Percentiles rank a stretch among this genome's conserved stretches.
These are phyloP conservation scores for Fusarium albidum DNA, from an alignment of 2,329 filamentous ascomycete genomes.

Conservation along the genomic window DNA sequence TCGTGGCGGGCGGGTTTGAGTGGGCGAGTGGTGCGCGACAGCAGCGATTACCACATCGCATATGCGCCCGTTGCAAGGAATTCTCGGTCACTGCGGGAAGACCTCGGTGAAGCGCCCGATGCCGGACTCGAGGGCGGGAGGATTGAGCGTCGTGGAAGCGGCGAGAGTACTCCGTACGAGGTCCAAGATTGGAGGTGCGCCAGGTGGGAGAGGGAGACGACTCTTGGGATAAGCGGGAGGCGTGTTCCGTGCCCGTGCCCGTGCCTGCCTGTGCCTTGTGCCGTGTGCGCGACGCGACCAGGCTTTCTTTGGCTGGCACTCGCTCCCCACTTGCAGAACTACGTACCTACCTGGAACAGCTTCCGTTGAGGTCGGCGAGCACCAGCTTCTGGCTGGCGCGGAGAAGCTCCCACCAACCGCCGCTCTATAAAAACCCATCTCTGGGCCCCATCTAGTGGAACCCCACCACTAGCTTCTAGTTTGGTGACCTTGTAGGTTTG, in stretches of 20 bases:
- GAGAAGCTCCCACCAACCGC: constrained; percentile 10
- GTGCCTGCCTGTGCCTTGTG: too few species aligned
- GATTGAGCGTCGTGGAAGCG: constrained; percentile 18
- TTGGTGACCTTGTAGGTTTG: too few species aligned
- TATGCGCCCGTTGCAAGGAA: constrained; percentile 18
- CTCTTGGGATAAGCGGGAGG: constrained; percentile 34
- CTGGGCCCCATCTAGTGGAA: constrained; percentile 1
- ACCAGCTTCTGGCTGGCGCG: constrained; percentile 5
- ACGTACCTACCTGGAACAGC: constrained; percentile 1
- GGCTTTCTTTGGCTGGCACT: background rate
- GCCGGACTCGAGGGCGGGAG: constrained; percentile 6
- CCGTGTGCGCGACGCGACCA: constrained; percentile 39
- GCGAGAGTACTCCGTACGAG: constrained; percentile 13
- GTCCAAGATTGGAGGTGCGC: constrained; percentile 18
- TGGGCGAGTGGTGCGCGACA: constrained; percentile 31
- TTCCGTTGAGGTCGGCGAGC: background rate
- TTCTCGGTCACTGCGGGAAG: constrained; percentile 2
- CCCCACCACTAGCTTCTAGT: constrained; percentile 14
- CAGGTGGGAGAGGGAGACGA: constrained; percentile 32
- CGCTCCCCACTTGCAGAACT: constrained; percentile 18
- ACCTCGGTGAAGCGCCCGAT: constrained; percentile 11
- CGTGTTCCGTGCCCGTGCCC: constrained; percentile 19
- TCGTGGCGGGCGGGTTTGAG: constrained; percentile 17
- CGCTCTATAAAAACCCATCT: too few species aligned
- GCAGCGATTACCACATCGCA: constrained; percentile 37